Percentiles rank a stretch among this genome's conserved stretches.
phyloP scores from a whole-genome alignment of 169 alveolate species.

The Plasmodium billcollinsi region DNA sequence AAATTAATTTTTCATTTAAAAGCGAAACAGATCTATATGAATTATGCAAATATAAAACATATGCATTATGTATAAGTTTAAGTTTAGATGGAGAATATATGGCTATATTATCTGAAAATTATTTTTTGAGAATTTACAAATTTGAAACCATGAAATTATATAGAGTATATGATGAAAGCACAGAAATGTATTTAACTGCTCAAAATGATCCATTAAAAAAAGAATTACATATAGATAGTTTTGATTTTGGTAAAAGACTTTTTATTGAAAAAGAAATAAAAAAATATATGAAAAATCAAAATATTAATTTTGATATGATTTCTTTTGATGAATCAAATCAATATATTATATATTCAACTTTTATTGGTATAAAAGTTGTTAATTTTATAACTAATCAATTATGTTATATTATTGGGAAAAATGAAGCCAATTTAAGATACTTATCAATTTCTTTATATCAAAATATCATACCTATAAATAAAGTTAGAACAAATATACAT shows the following conservation, averaged over 20 bases:
- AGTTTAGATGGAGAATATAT: slow-evolving; percentile 89
- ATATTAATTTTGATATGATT: slow-evolving; percentile 84
- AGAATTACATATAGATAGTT: slow-evolving; percentile 89
- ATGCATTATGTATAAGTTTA: slow-evolving; percentile 86
- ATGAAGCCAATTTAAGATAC: slow-evolving; percentile 84
- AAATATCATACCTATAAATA: slow-evolving; percentile 65
- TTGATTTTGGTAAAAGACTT: slow-evolving; percentile 93
- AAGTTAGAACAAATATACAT: slow-evolving; percentile 33
- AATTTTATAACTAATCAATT: slow-evolving; percentile 85
- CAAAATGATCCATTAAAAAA: slow-evolving; percentile 89
- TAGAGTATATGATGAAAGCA: slow-evolving; percentile 90
- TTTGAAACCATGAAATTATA: slow-evolving; percentile 90
- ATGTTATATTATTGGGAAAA: slow-evolving; percentile 80
- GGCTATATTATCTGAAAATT: slow-evolving; percentile 89
- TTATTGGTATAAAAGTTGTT: slow-evolving; percentile 95
- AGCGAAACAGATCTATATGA: slow-evolving; percentile 94
- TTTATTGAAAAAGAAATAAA: slow-evolving; percentile 94
- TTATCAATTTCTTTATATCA: slow-evolving; percentile 83
- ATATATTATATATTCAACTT: slow-evolving; percentile 93
- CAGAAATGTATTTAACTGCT: slow-evolving; percentile 88
- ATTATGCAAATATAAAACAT: slow-evolving; percentile 86
- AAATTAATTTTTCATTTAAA: slow-evolving; percentile 78
- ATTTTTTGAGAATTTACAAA: slow-evolving; percentile 88
- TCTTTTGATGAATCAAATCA: slow-evolving; percentile 96
- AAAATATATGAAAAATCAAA: slow-evolving; percentile 80